phyloP scores from a whole-genome alignment of 164 flowering plant genomes.

The Brasenia schreberi region DNA sequence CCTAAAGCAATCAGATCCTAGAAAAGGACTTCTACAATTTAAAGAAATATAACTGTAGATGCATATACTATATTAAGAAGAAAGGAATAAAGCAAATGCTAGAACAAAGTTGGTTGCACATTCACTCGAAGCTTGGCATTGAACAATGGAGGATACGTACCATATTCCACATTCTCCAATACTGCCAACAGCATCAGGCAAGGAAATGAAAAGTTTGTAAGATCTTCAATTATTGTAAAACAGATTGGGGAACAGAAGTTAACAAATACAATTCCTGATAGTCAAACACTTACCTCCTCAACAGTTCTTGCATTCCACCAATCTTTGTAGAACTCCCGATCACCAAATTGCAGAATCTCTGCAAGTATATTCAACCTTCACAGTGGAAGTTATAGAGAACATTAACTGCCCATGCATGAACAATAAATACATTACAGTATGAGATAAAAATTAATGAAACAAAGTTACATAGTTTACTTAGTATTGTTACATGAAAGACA shows the following conservation, averaged over 20 bases:
- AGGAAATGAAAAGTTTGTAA: slow-evolving; percentile 8
- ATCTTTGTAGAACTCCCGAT: slow-evolving; percentile 95
- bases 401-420: too few species aligned
- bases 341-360: slow-evolving; percentile 90
- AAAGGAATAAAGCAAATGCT: not conserved
- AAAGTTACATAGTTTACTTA: too few species aligned
- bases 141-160: slow-evolving; percentile 27
- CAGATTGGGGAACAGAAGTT: not conserved
- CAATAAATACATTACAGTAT: too few species aligned
- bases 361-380: slow-evolving; percentile 93
- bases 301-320: slow-evolving; percentile 99
- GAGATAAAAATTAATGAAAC: too few species aligned
- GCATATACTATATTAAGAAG: not conserved
- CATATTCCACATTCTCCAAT: slow-evolving; percentile 99
- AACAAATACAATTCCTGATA: not conserved
- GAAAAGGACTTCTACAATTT: too few species aligned
- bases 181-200: slow-evolving; percentile 36
- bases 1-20: too few species aligned
- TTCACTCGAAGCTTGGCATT: not conserved
- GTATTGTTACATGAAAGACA: too few species aligned
- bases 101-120: not conserved
- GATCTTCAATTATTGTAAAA: too few species aligned
- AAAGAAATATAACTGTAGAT: too few species aligned
- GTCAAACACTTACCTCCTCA: slow-evolving; percentile 55
- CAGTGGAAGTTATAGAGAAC: too few species aligned